Evolutionary conservation across 257 asterid species (phyloP).

Genomic region (Solanum tarapatanum): DNA sequence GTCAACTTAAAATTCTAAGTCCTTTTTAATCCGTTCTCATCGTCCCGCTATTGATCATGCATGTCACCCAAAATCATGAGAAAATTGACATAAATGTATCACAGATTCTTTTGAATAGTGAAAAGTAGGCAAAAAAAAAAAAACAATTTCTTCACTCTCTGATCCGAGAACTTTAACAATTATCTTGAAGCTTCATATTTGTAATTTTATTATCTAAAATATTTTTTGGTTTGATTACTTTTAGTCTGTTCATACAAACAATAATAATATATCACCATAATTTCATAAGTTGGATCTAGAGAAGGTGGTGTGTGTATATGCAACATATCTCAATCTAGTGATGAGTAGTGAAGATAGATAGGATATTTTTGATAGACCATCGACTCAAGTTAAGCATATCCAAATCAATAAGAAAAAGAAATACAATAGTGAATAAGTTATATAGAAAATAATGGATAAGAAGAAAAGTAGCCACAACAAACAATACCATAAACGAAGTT

Average conservation of each 20-base stretch:
- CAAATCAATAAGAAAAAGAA: neutral
- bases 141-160: too few relatives aligned
- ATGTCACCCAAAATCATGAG: neutral
- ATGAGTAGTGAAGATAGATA: neutral
- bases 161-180: too few relatives aligned
- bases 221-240: too few relatives aligned
- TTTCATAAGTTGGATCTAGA: neutral
- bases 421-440: neutral
- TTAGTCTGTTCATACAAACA: neutral
- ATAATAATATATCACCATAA: neutral
- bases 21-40: neutral
- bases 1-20: too few relatives aligned
- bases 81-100: neutral
- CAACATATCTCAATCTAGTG: neutral
- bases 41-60: neutral
- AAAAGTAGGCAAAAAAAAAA: too few relatives aligned
- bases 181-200: neutral
- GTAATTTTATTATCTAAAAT: too few relatives aligned
- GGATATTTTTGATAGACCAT: neutral
- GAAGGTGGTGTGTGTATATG: neutral
- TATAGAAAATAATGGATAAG: neutral
- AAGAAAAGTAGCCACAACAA: neutral
- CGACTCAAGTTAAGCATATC: neutral
- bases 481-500: neutral
- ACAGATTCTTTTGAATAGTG: neutral